These are phyloP conservation scores for Euptelea pleiosperma DNA, from an alignment of 164 flowering plant genomes.

Conservation along the genomic window DNA sequence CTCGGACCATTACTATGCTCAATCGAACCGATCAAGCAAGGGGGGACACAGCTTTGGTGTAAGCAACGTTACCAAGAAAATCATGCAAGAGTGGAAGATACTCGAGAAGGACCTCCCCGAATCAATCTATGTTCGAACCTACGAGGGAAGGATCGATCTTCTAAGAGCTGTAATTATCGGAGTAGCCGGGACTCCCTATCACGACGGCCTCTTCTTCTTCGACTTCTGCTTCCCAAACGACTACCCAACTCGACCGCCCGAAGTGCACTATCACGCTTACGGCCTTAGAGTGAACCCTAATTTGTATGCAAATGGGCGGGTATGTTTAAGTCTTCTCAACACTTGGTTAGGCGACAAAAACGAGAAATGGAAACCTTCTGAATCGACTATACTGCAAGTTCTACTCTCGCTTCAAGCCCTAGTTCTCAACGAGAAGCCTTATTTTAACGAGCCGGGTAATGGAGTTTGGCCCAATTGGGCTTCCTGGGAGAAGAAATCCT, in stretches of 20 bases:
- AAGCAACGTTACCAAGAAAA: conserved; percentile 7
- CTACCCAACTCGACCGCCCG: conserved; percentile 33
- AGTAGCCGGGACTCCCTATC: conserved; percentile 35
- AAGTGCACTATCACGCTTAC: conserved; percentile 21
- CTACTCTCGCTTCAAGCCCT: conserved; percentile 32
- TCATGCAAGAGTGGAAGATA: conserved; percentile 23
- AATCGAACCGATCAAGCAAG: no score
- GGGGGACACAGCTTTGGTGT: no score
- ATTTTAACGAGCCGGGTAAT: conserved; percentile 25
- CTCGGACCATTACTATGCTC: no score
- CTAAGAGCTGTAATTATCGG: conserved; percentile 41
- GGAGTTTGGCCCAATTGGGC: not conserved
- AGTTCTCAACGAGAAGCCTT: conserved; percentile 31
- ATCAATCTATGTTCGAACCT: conserved; percentile 21
- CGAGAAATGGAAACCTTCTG: conserved; percentile 22
- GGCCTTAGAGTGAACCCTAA: conserved; percentile 31
- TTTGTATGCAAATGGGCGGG: conserved; percentile 19
- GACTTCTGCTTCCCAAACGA: conserved; percentile 28
- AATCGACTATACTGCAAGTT: conserved; percentile 30
- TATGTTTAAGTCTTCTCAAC: conserved; percentile 27
- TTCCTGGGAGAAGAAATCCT: conserved; percentile 1
- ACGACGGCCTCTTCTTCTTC: conserved; percentile 42
- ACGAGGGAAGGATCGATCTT: conserved; percentile 29
- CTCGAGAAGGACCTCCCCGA: conserved; percentile 18
- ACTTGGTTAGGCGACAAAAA: conserved; percentile 19